phyloP scores from a whole-genome alignment of 495 filamentous ascomycete species.

The Annulohypoxylon moriforme region DNA sequence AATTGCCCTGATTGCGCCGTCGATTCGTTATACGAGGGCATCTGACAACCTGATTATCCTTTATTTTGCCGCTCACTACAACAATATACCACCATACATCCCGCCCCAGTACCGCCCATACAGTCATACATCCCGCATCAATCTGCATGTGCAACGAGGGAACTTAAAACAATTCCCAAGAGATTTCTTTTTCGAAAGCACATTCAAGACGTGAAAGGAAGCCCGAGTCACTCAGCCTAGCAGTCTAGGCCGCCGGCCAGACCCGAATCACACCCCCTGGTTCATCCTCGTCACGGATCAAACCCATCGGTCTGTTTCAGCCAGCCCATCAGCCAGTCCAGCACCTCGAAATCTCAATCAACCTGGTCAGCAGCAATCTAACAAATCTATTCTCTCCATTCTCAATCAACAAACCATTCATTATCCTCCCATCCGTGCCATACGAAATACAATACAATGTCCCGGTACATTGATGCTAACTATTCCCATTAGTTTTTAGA shows the following conservation, averaged over 20 bases:
- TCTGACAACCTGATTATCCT: not conserved
- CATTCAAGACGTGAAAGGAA: conserved; percentile 18
- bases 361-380: conserved; percentile 30
- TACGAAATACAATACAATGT: conserved; percentile 19
- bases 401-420: conserved; percentile 4
- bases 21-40: conserved; percentile 26
- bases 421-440: conserved; percentile 6
- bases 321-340: conserved; percentile 45
- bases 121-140: not conserved
- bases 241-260: conserved; percentile 31
- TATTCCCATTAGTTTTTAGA: conserved; percentile 11
- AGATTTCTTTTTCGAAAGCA: conserved; percentile 14
- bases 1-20: conserved; percentile 2
- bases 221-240: conserved; percentile 22
- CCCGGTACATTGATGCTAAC: conserved; percentile 17
- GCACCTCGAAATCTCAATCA: conserved; percentile 45
- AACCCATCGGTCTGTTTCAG: conserved; percentile 61
- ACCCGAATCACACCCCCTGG: conserved; percentile 39
- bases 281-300: conserved; percentile 48
- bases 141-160: conserved; percentile 25
- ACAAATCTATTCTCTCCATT: conserved; percentile 22
- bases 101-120: not conserved
- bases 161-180: conserved; percentile 14
- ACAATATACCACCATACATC: not conserved
- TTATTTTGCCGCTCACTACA: conserved; percentile 25